These are phyloP conservation scores for Saprolegnia diclina DNA, from an alignment of 352 stramenopile genomes.

Conservation along the genomic window DNA sequence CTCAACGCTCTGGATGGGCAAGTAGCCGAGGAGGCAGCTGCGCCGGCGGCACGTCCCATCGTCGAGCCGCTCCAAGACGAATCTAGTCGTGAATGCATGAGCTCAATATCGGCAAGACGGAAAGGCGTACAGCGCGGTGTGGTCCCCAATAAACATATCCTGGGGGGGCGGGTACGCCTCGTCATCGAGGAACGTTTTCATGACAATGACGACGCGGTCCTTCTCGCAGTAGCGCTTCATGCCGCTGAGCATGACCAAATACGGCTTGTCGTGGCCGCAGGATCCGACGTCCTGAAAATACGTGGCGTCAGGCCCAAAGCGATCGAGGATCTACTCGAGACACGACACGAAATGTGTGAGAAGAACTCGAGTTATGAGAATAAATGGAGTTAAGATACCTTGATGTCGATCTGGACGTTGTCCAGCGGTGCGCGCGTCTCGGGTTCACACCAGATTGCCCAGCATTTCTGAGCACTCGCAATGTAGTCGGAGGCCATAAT, in stretches of 20 bases:
- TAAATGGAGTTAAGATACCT: not conserved
- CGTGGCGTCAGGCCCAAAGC: not conserved
- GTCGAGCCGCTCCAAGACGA: not conserved
- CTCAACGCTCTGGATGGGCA: not conserved
- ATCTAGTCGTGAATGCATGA: not conserved
- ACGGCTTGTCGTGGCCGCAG: constrained; percentile 7
- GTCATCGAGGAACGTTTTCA: constrained; percentile 26
- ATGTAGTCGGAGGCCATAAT: not conserved
- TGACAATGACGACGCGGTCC: constrained; percentile 19
- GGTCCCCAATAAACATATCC: constrained; percentile 3
- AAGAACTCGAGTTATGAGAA: not conserved
- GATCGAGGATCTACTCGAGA: not conserved
- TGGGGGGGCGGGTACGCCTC: not conserved
- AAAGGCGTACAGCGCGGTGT: not conserved
- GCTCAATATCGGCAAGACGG: not conserved
- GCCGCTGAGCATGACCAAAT: constrained; percentile 3
- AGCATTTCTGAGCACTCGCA: constrained; percentile 1
- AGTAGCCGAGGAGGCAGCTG: not conserved
- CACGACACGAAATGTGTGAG: not conserved
- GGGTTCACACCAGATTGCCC: not conserved
- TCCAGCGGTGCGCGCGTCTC: not conserved
- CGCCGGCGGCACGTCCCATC: not conserved
- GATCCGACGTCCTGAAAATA: constrained; percentile 1
- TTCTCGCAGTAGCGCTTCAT: constrained; percentile 14
- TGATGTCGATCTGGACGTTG: not conserved